Evolutionary conservation across 495 filamentous ascomycete species (phyloP).

Genomic region (Podospora pseudocomata): DNA sequence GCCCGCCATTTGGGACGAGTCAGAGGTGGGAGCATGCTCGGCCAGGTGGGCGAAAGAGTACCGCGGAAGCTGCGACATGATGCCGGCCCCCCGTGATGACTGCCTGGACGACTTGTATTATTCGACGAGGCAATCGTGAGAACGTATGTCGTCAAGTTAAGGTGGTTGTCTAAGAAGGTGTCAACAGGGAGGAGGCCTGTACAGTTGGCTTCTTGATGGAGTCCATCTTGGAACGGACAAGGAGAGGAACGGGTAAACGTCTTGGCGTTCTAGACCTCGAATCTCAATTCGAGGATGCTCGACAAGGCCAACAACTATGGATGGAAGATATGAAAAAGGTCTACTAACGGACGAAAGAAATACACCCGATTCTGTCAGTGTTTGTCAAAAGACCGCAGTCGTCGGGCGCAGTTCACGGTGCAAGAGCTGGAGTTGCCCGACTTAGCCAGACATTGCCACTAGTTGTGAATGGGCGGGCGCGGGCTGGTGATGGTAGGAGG

Average conservation of each 20-base stretch:
- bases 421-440: background rate
- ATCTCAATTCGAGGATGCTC: background rate
- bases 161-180: constrained; percentile 5
- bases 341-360: background rate
- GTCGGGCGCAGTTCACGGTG: background rate
- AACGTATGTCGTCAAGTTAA: constrained; percentile 3
- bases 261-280: background rate
- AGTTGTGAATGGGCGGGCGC: background rate
- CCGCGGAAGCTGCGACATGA: constrained; percentile 19
- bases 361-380: background rate
- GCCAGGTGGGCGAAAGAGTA: constrained; percentile 3
- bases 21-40: background rate
- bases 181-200: constrained; percentile 2
- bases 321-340: background rate
- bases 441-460: background rate
- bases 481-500: too few relatives aligned
- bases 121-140: constrained; percentile 1
- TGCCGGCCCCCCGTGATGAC: background rate
- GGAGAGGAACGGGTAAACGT: background rate
- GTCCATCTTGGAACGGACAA: background rate
- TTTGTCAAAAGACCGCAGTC: background rate
- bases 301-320: background rate
- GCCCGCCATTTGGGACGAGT: background rate
- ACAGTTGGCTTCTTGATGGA: background rate
- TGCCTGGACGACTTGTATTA: background rate